Conservation (phyloP, 176 grass and related monocot genomes). For the Phoenix dactylifera region DNA sequence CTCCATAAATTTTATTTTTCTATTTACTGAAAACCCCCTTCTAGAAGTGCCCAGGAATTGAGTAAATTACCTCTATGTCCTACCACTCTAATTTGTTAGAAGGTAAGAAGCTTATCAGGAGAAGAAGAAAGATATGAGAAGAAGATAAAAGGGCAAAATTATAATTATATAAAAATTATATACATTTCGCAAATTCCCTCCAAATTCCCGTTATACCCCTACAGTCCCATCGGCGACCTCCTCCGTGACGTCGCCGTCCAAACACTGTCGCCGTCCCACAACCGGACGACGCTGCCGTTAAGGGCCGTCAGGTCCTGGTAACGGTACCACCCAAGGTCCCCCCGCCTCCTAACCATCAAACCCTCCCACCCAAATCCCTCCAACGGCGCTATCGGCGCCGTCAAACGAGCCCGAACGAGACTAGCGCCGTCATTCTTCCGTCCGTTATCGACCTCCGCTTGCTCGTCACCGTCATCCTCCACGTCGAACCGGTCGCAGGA, state of each 20-base stretch:
- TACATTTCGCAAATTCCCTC: too few relatives aligned
- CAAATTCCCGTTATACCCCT: conserved; percentile 15
- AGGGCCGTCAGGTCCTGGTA: conserved; percentile 44
- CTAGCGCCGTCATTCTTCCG: neutral
- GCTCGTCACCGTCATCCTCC: conserved; percentile 18
- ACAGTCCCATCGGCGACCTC: neutral
- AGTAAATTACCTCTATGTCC: too few relatives aligned
- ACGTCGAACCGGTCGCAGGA: conserved; percentile 5
- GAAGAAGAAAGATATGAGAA: too few relatives aligned
- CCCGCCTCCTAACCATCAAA: conserved; percentile 13
- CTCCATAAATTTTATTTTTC: too few relatives aligned
- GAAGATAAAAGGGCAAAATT: too few relatives aligned
- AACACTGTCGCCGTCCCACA: conserved; percentile 45
- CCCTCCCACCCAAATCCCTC: conserved; percentile 14
- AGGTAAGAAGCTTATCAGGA: too few relatives aligned
- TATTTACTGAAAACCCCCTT: too few relatives aligned
- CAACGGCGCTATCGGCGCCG: conserved; percentile 25
- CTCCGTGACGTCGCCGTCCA: neutral
- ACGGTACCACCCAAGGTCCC: conserved; percentile 40
- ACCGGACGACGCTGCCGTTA: conserved; percentile 46
- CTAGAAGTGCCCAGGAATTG: too few relatives aligned
- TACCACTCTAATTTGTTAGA: too few relatives aligned
- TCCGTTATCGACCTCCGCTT: neutral
- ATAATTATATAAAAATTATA: too few relatives aligned
- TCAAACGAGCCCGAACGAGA: neutral